Evolutionary conservation across 148 eudicot genomes (phyloP), one percentile per base, ranked within the genome.

Genomic region (Chenopodium formosanum): DNA sequence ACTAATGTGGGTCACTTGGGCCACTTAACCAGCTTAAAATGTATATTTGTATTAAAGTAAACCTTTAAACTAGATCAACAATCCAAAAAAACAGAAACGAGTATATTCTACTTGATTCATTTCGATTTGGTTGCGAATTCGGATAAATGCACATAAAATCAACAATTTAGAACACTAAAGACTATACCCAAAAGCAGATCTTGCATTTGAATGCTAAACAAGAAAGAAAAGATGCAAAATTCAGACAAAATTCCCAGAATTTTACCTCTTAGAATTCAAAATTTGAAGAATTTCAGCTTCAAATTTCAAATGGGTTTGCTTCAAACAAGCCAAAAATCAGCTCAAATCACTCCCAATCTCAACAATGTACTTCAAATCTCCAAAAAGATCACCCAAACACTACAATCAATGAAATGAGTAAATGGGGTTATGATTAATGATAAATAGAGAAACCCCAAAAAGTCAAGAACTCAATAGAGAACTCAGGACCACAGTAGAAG

Each of bases 1-100:
- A 86, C 64, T 70, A 82, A 79, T 79, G 87, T 82, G 85, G 86
- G 85, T 85, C 89, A 87, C 85, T 87, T 79, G 78, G 81, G 84
- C 77, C 80, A 76, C 76, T 84, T 5, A 11, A 56, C 77, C 67
- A 47, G 69, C 74, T 77, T 79, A 40, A 27, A 58, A 48, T 40
- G 44, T 40, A 40, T 40, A 60, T 25, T 84, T 23, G 31, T 22
- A 66, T 40, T 73, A 63, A 84, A 58, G 31, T 64, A 72, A 73
- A 80, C 58, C 63, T 76, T 34, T 52, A 70, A 80, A 9, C 60
- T 58, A 50, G 76, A 80, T 56, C 52, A 84, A 79, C 52, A 53
- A 52, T 60, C 20, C 20, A 75, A n/a, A 31, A 29, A 32, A 6
- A 10, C 50, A 47, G 4, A 81, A 74, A 74, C 40, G 68, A 70